Percentiles rank a stretch among this genome's conserved stretches.
Evolutionary conservation across 2,329 filamentous ascomycete species (phyloP).

Genomic region (Scleromitrula shiraiana): DNA sequence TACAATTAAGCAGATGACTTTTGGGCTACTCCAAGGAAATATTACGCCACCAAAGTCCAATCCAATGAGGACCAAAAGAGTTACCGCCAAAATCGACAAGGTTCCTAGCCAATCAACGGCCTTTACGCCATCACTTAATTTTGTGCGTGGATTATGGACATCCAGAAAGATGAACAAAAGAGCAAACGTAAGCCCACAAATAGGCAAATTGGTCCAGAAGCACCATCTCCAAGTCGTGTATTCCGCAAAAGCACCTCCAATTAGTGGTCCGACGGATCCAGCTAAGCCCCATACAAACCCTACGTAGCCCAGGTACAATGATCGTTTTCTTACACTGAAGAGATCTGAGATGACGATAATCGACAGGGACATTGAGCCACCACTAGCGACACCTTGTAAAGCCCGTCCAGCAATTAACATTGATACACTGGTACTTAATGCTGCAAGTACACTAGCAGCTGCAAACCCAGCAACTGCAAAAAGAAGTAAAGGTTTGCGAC

Average conservation of each 20-base stretch:
- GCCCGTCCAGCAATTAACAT: constrained; percentile 56
- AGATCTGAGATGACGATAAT: constrained; percentile 39
- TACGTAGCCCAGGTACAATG: constrained; percentile 52
- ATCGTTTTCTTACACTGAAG: constrained; percentile 49
- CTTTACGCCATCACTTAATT: constrained; percentile 49
- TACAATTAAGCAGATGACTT: constrained; percentile 69
- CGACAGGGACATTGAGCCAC: constrained; percentile 31
- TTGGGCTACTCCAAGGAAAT: constrained; percentile 63
- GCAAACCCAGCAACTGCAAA: neutral
- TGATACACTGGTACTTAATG: constrained; percentile 46
- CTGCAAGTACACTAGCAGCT: constrained; percentile 43
- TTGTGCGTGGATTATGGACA: constrained; percentile 53
- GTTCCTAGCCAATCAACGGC: constrained; percentile 54
- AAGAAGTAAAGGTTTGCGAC: neutral
- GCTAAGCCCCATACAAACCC: constrained; percentile 56
- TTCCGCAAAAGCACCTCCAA: constrained; percentile 54
- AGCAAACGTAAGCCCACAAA: constrained; percentile 34
- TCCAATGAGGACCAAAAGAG: constrained; percentile 75
- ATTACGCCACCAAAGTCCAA: constrained; percentile 72
- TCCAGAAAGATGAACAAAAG: constrained; percentile 54
- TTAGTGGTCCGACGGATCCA: constrained; percentile 48
- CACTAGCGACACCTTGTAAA: constrained; percentile 56
- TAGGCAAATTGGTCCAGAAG: constrained; percentile 46
- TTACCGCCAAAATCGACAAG: constrained; percentile 59
- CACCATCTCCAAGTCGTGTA: constrained; percentile 53